Base-by-base conservation (phyloP, 768 basidiomycete genomes). In the Tephrocybe rancida region DNA sequence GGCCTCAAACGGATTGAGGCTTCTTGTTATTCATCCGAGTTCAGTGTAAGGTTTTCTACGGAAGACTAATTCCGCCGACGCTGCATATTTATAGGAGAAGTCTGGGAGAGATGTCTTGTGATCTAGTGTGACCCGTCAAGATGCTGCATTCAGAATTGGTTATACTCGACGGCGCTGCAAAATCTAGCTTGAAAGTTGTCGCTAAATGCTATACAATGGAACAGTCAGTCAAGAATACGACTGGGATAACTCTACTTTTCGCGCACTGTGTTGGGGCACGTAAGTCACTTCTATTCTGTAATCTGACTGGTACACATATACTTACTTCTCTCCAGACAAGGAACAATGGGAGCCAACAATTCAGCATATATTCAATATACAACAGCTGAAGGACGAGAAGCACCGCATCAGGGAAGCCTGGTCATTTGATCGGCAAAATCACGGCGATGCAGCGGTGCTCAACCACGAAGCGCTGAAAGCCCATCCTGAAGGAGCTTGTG, bases 281-380 rank as follows among this genome's bases (percentile, higher is more conserved):
- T 80, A 60, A 58, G 75, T 73, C n/a, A n/a, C 24, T 18, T 13
- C 29, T 18, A 18, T 34, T 7, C 24, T 3, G 16, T 34, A 34
- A 25, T n/a, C n/a, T 14, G 42, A 16, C 34, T 24, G 48, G 25
- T 5, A 18, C 9, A 27, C 47, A 30, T n/a, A 19, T 37, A n/a
- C 13, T 8, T n/a, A n/a, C n/a, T n/a, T n/a, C n/a, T 22, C 22
- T 18, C 39, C 55, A 83, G 81, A 81, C 61, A 83, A 83, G 55
- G 80, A 83, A 57, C 74, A 78, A 57, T 83, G 81, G 81, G 81
- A 82, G 53, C 75, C 79, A 1, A 69, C 71, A 3, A 72, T 83
- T 16, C 57, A 72, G 30, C 58, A 59, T 0, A 62, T 82, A 13
- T 78, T 79, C 60, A 32, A 58, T 2, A 51, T 64, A 5, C 70